Conservation (phyloP, 371 early-diverging fungal genomes). For the Haplosporangium sp. region DNA sequence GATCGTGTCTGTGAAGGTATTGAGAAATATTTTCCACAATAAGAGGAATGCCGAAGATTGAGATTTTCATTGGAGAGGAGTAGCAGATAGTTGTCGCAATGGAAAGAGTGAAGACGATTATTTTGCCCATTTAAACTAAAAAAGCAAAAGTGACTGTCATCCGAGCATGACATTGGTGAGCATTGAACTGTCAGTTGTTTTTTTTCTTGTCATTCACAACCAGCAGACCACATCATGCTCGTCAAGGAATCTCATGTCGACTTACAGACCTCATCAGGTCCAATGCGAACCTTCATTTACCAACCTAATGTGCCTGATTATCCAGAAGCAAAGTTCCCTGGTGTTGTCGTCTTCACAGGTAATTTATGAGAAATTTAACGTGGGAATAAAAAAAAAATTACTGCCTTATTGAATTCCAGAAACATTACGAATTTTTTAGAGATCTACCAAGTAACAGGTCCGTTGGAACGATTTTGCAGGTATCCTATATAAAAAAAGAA, state of each 20-base stretch:
- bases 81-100: no score
- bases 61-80: no score
- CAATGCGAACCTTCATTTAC: conserved; percentile 60
- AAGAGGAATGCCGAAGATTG: not conserved
- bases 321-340: conserved; percentile 63
- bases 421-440: no score
- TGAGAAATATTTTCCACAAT: not conserved
- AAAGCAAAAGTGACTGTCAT: no score
- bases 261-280: conserved; percentile 56
- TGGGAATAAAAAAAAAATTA: no score
- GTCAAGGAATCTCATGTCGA: conserved; percentile 59
- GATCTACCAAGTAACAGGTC: no score
- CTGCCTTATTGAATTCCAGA: no score
- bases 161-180: no score
- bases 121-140: no score
- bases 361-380: not conserved
- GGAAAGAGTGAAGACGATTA: no score
- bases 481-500: no score
- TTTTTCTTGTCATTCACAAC: not conserved
- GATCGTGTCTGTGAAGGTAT: not conserved
- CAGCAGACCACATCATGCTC: conserved; percentile 41
- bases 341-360: conserved; percentile 65
- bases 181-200: not conserved
- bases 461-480: no score
- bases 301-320: conserved; percentile 57